These are phyloP conservation scores for Pseudogymnoascus sp. DNA, from an alignment of 2,329 filamentous ascomycete genomes.

Conservation along the genomic window DNA sequence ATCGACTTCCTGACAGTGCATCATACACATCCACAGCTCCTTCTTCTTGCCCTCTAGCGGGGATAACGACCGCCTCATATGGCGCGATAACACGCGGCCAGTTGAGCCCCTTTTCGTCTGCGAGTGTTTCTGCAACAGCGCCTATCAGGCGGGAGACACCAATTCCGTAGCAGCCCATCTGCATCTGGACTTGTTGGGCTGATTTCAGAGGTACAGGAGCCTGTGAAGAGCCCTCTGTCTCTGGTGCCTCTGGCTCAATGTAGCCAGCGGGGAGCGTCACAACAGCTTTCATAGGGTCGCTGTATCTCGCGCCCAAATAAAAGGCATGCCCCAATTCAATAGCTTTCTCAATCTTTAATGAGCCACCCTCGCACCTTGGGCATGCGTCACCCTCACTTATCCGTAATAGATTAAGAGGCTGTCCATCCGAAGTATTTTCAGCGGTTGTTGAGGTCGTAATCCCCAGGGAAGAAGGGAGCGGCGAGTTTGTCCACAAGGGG, in stretches of 20 bases:
- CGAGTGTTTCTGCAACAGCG: conserved; percentile 69
- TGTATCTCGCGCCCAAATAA: conserved; percentile 84
- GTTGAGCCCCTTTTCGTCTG: conserved; percentile 66
- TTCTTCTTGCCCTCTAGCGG: conserved; percentile 37
- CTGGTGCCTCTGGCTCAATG: conserved; percentile 3
- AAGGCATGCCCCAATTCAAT: conserved; percentile 95
- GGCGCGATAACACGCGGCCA: conserved; percentile 87
- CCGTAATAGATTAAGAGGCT: conserved; percentile 54
- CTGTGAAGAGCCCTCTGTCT: background rate
- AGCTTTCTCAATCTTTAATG: conserved; percentile 58
- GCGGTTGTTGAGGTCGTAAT: conserved; percentile 20
- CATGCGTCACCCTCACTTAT: conserved; percentile 64
- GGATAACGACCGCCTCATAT: conserved; percentile 65
- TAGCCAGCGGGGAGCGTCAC: conserved; percentile 39
- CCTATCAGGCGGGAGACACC: conserved; percentile 86
- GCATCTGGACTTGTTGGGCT: conserved; percentile 45
- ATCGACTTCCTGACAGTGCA: conserved; percentile 32
- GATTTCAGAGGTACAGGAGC: background rate
- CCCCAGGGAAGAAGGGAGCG: background rate
- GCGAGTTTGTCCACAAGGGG: conserved; percentile 17
- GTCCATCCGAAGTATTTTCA: conserved; percentile 31
- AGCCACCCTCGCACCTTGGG: conserved; percentile 56
- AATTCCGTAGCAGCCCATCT: conserved; percentile 97
- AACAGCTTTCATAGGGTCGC: conserved; percentile 59
- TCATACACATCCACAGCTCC: conserved; percentile 58